Conservation (phyloP, 495 filamentous ascomycete genomes). For the Aspergillus nidulans region DNA sequence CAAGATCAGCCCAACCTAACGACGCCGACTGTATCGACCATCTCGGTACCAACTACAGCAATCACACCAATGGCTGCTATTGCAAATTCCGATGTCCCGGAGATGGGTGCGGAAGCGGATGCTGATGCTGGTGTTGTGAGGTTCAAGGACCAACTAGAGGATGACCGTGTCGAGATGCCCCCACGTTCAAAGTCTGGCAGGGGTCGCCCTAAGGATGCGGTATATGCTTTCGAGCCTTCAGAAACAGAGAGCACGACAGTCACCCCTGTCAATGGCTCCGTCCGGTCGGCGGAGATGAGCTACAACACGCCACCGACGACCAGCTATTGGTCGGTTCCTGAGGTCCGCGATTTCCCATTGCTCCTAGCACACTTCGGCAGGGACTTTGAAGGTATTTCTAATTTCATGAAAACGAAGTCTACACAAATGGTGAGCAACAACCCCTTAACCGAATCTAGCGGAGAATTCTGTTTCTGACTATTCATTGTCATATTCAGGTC, state of each 20-base stretch:
- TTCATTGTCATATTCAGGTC: conserved; percentile 53
- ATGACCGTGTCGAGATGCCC: conserved; percentile 18
- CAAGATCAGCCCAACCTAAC: conserved; percentile 28
- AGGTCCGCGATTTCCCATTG: conserved; percentile 75
- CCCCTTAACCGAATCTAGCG: background rate
- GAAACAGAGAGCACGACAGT: conserved; percentile 32
- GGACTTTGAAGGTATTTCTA: conserved; percentile 80
- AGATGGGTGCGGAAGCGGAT: conserved; percentile 26
- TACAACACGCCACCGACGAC: conserved; percentile 63
- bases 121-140: conserved; percentile 16
- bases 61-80: conserved; percentile 5
- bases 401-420: conserved; percentile 87
- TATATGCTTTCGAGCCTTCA: conserved; percentile 41
- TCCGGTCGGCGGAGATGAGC: conserved; percentile 28
- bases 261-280: conserved; percentile 14
- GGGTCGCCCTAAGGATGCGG: conserved; percentile 34
- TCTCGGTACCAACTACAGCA: conserved; percentile 15
- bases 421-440: conserved; percentile 72
- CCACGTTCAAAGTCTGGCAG: conserved; percentile 31
- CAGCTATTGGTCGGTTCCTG: conserved; percentile 97
- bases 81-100: conserved; percentile 32
- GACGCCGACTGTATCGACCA: conserved; percentile 13
- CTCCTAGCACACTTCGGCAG: conserved; percentile 80
- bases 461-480: background rate
- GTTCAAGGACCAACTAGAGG: conserved; percentile 24